Base-by-base conservation (phyloP, 805 yeast genomes). In the Torulaspora indica region DNA sequence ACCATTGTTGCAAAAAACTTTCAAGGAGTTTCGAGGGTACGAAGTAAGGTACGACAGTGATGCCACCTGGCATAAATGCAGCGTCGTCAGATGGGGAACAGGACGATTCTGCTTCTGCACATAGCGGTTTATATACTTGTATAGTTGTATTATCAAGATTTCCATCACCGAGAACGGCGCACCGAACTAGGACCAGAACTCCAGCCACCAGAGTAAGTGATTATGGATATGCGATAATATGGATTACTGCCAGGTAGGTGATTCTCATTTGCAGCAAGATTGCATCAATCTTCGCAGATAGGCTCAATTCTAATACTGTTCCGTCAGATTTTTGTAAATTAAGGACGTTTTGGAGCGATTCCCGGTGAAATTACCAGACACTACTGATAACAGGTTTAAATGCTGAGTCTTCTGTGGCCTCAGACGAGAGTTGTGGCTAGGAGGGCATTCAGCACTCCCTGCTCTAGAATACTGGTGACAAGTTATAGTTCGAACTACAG, bases 381-480 rank as follows among this genome's bases (percentile, higher is more conserved):
- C 25, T 24, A 29, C 34, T 38, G 18, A 29, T 24, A 12, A 14
- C 14, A 29, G 31, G 29, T 12, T 38, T 28, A 15, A 25, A 47
- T 47, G 51, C 46, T 47, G 27, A 32, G 34, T 35, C 14, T 40
- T 35, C 35, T 42, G 32, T 40, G 51, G 31, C 44, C 51, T 37
- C 42, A 41, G 35, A 17, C 42, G 9, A 40, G 40, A 22, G 29
- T 41, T 22, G 22, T 44, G 20, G 17, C 38, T 9, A 41, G 42
- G 22, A 34, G 38, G n/a, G 14, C 31, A 40, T 27, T 35, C n/a
- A 33, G 24, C 18, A 37, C 41, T 10, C 23, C 30, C 5, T 20
- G 22, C 14, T 18, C 40, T 8, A 31, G 39, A 10, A 29, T 27
- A n/a, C 10, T 37, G 9, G 28, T 24, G 17, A 25, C 40, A 13